Percentiles rank a stretch among this genome's conserved stretches.
These are phyloP conservation scores for Schoenoplectus triqueter DNA, from an alignment of 202 grass and related monocot species.

Conservation along the genomic window DNA sequence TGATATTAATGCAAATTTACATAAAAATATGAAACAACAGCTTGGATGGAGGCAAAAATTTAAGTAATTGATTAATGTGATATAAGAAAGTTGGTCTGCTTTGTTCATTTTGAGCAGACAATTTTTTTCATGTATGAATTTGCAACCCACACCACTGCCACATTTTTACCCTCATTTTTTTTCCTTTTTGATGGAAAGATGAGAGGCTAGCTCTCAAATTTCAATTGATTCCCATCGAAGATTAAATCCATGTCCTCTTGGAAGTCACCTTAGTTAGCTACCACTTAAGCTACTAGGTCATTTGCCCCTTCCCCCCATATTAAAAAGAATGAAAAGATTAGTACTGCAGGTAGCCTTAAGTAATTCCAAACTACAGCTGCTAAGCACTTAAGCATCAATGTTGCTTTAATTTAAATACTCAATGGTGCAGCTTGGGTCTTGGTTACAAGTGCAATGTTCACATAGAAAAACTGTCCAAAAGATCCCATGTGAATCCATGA, in stretches of 20 bases:
- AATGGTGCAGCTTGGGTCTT: neutral
- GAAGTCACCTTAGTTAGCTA: too few relatives aligned
- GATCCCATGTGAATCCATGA: neutral
- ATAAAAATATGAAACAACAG: slow-evolving; percentile 20
- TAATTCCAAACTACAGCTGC: neutral
- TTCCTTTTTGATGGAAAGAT: too few relatives aligned
- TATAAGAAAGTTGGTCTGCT: neutral
- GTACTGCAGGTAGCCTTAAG: too few relatives aligned
- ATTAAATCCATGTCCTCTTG: too few relatives aligned
- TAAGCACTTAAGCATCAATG: too few relatives aligned
- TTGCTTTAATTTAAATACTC: neutral
- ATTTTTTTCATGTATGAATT: neutral
- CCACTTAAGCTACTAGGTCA: too few relatives aligned
- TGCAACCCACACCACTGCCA: neutral
- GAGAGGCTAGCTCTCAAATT: too few relatives aligned
- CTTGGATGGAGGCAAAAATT: neutral
- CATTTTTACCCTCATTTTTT: too few relatives aligned
- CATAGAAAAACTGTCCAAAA: neutral
- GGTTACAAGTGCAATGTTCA: neutral
- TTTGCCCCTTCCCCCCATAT: neutral
- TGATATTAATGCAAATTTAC: slow-evolving; percentile 40
- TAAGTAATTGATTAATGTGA: slow-evolving; percentile 21
- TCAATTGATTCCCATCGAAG: too few relatives aligned
- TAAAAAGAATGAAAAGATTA: neutral
- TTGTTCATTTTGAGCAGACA: neutral